These are phyloP conservation scores for Medicago arabica DNA, from an alignment of 306 rosid genomes.

Conservation along the genomic window DNA sequence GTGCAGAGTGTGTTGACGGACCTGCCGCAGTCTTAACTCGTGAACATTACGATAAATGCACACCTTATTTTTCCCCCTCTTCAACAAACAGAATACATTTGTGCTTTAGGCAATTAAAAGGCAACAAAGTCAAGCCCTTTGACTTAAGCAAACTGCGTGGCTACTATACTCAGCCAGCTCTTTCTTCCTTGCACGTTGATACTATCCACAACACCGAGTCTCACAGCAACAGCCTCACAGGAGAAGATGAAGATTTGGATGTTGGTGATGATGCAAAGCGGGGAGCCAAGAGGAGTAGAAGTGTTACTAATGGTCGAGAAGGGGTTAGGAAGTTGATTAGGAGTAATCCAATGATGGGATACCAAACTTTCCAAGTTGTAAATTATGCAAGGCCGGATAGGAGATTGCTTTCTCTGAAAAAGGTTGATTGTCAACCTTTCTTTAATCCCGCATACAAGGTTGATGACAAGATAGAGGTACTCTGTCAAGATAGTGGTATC, in stretches of 20 bases:
- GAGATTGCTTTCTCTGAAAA: conserved; percentile 60
- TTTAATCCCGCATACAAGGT: conserved; percentile 58
- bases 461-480: conserved; percentile 84
- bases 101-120: conserved; percentile 87
- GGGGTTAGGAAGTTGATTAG: conserved; percentile 62
- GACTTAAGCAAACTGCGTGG: conserved; percentile 88
- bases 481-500: conserved; percentile 99
- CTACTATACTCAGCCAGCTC: conserved; percentile 77
- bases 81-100: conserved; percentile 70
- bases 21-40: conserved; percentile 82
- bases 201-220: conserved; percentile 51
- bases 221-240: conserved; percentile 49
- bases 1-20: conserved; percentile 99
- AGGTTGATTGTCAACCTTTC: conserved; percentile 57
- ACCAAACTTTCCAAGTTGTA: conserved; percentile 55
- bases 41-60: conserved; percentile 79
- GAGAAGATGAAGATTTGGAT: conserved; percentile 66
- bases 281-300: conserved; percentile 79
- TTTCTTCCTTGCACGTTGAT: conserved; percentile 74
- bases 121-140: conserved; percentile 87
- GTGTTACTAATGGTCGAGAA: conserved; percentile 41
- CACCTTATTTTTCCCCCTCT: conserved; percentile 64
- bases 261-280: conserved; percentile 57
- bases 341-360: conserved; percentile 53
- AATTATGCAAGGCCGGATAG: conserved; percentile 53